Base-by-base conservation (phyloP, 495 filamentous ascomycete genomes). In the Geoglossum glabrum region DNA sequence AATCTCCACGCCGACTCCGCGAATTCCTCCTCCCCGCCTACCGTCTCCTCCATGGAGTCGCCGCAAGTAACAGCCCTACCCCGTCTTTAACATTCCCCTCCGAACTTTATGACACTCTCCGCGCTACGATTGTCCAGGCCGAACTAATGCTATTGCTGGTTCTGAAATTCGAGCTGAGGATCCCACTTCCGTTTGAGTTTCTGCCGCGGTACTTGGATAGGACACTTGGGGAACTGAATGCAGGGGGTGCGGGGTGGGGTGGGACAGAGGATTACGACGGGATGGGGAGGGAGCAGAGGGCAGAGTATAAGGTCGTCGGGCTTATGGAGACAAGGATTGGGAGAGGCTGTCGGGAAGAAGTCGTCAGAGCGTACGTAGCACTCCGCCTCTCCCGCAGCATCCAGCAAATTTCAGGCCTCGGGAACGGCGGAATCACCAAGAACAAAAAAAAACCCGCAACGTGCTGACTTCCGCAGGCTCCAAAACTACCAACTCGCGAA, bases 1-100 rank as follows among this genome's bases (percentile, higher is more conserved):
- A 73, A 56, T 69, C 69, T 5, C 72, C 72, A 0, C 68, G 70
- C 38, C 68, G 72, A 19, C 68, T 72, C 40, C 69, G 71, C 43
- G 69, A 71, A 26, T 65, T 74, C 45, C 62, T 74, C 3, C 67
- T 73, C 10, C 72, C 71, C 9, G 70, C 71, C 15, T 65, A 72
- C 56, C 63, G 65, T 15, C 61, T 74, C 0, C 64, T 74, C 6
- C 70, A 74, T 34, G 63, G 64, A n/a, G n/a, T n/a, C n/a, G n/a
- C n/a, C n/a, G n/a, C n/a, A n/a, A 28, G 59, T 15, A 61, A 54
- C n/a, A 47, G 36, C 26, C 19, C 10, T 26, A 31, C 60, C 19
- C 10, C 43, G 4, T 68, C 69, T 8, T 61, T 74, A 11, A 66
- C 59, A 11, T 65, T 73, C 57, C 71, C 72, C 15, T 72, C 69